These are phyloP conservation scores for Alternaria burnsii DNA, from an alignment of 2,329 filamentous ascomycete species.

Conservation along the genomic window DNA sequence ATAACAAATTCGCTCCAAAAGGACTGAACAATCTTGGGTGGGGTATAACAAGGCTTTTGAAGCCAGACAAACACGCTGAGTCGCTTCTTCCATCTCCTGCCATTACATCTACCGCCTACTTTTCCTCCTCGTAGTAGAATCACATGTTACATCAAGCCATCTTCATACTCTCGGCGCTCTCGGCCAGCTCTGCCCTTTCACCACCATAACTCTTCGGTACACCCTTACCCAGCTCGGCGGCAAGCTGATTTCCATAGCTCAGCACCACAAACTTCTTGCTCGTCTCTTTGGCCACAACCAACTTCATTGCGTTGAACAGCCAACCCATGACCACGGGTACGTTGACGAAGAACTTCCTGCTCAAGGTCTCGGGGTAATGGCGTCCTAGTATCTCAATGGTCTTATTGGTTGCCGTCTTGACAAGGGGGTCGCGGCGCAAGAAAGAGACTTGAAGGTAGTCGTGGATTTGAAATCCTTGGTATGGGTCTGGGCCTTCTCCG, in stretches of 20 bases:
- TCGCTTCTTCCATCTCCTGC: slow-evolving; percentile 17
- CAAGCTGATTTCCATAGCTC: slow-evolving; percentile 71
- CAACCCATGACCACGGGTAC: slow-evolving; percentile 92
- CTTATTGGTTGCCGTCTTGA: slow-evolving; percentile 79
- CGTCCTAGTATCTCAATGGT: slow-evolving; percentile 82
- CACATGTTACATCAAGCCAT: slow-evolving; percentile 29
- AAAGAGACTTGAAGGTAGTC: slow-evolving; percentile 92
- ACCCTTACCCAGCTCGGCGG: slow-evolving; percentile 69
- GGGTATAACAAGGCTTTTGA: slow-evolving; percentile 25
- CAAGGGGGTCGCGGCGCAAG: slow-evolving; percentile 78
- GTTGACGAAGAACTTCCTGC: slow-evolving; percentile 95
- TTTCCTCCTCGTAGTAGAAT: not conserved
- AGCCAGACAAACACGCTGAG: slow-evolving; percentile 4
- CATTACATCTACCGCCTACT: slow-evolving; percentile 19
- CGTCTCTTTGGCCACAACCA: slow-evolving; percentile 59
- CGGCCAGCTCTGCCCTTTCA: slow-evolving; percentile 64
- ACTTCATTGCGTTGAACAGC: slow-evolving; percentile 59
- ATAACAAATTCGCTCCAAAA: not conserved
- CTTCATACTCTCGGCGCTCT: slow-evolving; percentile 53
- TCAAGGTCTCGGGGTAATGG: slow-evolving; percentile 88
- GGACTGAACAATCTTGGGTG: slow-evolving; percentile 7
- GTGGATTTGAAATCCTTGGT: slow-evolving; percentile 92
- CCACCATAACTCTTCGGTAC: slow-evolving; percentile 84
- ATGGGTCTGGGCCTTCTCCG: slow-evolving; percentile 73
- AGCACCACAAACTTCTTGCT: slow-evolving; percentile 59